Evolutionary conservation across 441 rosid species (phyloP).

Genomic region (Brassica balearica): DNA sequence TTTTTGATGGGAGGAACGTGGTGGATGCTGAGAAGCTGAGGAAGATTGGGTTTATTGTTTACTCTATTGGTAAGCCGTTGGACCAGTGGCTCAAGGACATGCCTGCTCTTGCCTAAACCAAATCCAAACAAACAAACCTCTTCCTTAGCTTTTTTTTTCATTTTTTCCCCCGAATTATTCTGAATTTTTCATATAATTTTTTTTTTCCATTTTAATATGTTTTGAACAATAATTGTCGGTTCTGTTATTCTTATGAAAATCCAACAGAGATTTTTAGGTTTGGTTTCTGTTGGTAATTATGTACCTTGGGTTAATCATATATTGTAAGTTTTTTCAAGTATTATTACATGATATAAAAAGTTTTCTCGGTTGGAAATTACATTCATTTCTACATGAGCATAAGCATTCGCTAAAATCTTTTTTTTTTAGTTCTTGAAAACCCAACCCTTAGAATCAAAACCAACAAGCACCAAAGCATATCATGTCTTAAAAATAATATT

Average conservation of each 20-base stretch:
- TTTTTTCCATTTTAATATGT: conserved; percentile 7
- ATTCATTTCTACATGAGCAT: not conserved
- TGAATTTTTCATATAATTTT: conserved; percentile 3
- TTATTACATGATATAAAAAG: conserved; percentile 15
- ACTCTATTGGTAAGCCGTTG: conserved; percentile 91
- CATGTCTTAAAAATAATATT: not conserved
- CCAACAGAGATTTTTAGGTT: conserved; percentile 39
- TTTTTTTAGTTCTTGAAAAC: not conserved
- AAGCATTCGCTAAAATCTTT: not conserved
- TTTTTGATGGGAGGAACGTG: conserved; percentile 88
- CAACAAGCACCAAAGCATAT: not conserved
- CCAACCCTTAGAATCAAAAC: not conserved
- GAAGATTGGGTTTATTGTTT: conserved; percentile 93
- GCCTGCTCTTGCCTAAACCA: conserved; percentile 83
- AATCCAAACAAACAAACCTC: conserved; percentile 18
- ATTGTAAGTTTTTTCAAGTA: conserved; percentile 36
- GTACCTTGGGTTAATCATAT: conserved; percentile 40
- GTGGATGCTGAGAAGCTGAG: conserved; percentile 68
- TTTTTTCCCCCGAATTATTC: conserved; percentile 16
- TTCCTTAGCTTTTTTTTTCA: conserved; percentile 28
- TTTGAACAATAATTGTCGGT: conserved; percentile 39
- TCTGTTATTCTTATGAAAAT: conserved; percentile 25
- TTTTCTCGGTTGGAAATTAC: not conserved
- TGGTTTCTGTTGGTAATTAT: conserved; percentile 41
- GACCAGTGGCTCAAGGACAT: conserved; percentile 96